A percentile compares a stretch with the other conserved stretches of the same genome.
These are phyloP conservation scores for Candida koratica DNA, from an alignment of 805 yeast species.

Conservation along the genomic window DNA sequence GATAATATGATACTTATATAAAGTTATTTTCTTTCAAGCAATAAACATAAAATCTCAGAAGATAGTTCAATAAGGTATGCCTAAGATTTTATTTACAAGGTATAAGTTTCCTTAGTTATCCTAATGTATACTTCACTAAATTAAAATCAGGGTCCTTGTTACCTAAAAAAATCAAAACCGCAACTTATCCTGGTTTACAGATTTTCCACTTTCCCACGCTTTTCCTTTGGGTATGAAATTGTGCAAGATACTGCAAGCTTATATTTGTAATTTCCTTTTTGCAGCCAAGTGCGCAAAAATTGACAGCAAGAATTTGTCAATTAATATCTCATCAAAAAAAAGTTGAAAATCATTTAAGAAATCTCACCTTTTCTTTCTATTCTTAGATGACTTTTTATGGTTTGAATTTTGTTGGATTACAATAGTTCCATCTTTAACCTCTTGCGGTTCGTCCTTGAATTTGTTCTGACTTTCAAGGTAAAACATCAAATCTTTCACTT, in stretches of 20 bases:
- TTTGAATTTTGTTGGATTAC: slow-evolving; percentile 35
- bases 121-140: background rate
- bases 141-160: slow-evolving; percentile 1
- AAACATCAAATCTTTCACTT: slow-evolving; percentile 76
- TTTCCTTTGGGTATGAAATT: background rate
- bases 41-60: slow-evolving; percentile 1
- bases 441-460: slow-evolving; percentile 66
- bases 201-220: background rate
- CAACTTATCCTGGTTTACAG: background rate
- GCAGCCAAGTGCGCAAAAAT: slow-evolving; percentile 2
- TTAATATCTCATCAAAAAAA: too few relatives aligned
- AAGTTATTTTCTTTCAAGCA: background rate
- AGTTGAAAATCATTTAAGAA: too few relatives aligned
- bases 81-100: background rate
- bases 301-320: too few relatives aligned
- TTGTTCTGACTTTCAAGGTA: slow-evolving; percentile 70
- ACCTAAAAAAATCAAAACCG: slow-evolving; percentile 1
- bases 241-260: slow-evolving; percentile 8
- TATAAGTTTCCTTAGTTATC: slow-evolving; percentile 5
- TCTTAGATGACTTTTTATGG: slow-evolving; percentile 17
- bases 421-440: slow-evolving; percentile 67
- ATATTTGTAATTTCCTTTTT: slow-evolving; percentile 6
- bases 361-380: slow-evolving; percentile 18
- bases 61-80: background rate
- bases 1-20: background rate